Base-by-base conservation (phyloP, 495 filamentous ascomycete genomes). In the Cercophora sp. region DNA sequence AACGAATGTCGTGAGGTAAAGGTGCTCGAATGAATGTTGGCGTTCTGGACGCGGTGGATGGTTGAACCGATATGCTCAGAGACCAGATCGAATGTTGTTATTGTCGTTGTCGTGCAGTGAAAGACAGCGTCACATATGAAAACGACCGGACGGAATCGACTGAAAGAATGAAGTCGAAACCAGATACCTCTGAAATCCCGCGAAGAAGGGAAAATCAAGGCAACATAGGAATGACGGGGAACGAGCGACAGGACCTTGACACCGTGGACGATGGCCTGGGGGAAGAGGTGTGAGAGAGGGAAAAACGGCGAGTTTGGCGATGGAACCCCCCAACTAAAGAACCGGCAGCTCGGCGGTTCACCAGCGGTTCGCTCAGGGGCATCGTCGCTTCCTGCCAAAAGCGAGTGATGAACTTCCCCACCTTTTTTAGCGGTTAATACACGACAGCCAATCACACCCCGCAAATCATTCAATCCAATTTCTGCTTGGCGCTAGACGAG, bases 121-220 rank as follows among this genome's bases (percentile, higher is more conserved):
- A 24, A 52, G 55, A 50, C 52, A 63, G 70, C 56, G 63, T 62
- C 54, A 64, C 63, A 57, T 52, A 55, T 40, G 48, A 56, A 55
- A 65, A 77, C 39, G 75, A 79, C 58, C 52, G 77, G 73, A 77
- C 71, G 67, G 75, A 60, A 66, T 70, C 75, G 70, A 75, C 73
- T 75, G 55, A 91, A 89, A 79, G 88, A 91, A 80, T 89, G 88
- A 90, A 91, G 87, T 84, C 80, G 85, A 79, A 51, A 64, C 70
- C 61, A 57, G 55, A 51, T 32, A 45, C 31, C 49, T 34, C 18
- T 19, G 19, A 43, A 22, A 52, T 48, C 60, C 61, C 55, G 58
- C 51, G 59, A 65, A 45, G 60, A 31, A n/a, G n/a, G n/a, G n/a
- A 68, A 20, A 64, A 59, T 64, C 54, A 65, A 64, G 31, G 16